These are phyloP conservation scores for Cenococcum geophilum DNA, from an alignment of 495 filamentous ascomycete genomes.

Conservation along the genomic window DNA sequence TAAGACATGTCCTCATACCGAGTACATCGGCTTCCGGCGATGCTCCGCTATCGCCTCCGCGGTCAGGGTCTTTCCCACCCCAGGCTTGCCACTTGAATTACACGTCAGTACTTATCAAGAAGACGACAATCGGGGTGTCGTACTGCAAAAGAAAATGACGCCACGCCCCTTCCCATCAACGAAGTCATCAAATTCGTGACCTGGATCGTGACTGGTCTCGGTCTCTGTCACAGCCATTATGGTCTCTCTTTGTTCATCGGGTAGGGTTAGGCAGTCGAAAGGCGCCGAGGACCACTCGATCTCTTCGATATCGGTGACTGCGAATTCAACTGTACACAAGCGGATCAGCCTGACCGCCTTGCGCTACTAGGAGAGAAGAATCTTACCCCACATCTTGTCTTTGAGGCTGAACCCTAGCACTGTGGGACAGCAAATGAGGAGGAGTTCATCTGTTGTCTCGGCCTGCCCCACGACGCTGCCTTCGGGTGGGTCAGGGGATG, in stretches of 20 bases:
- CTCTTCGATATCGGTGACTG: conserved; percentile 1
- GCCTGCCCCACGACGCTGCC: too few relatives aligned
- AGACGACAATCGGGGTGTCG: too few relatives aligned
- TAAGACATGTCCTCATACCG: not conserved
- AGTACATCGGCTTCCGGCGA: not conserved
- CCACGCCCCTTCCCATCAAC: not conserved
- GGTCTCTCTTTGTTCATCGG: not conserved
- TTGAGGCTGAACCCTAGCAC: conserved; percentile 34
- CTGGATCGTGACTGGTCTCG: not conserved
- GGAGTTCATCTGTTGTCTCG: conserved; percentile 31
- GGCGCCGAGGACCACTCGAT: not conserved
- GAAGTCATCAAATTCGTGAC: not conserved
- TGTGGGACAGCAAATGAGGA: conserved; percentile 32
- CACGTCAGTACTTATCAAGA: too few relatives aligned
- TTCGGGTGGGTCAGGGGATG: too few relatives aligned
- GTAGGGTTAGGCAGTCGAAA: not conserved
- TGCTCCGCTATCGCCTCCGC: not conserved
- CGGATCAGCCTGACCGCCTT: not conserved
- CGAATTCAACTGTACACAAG: not conserved
- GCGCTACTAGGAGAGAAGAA: not conserved
- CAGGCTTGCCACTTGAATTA: conserved; percentile 1
- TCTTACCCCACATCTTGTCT: conserved; percentile 29
- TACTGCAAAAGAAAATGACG: not conserved
- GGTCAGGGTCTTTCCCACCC: conserved; percentile 5
- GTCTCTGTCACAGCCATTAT: not conserved